Evolutionary conservation across 208 protist species (phyloP).

Genomic region (Wallacemonas rigidus): DNA sequence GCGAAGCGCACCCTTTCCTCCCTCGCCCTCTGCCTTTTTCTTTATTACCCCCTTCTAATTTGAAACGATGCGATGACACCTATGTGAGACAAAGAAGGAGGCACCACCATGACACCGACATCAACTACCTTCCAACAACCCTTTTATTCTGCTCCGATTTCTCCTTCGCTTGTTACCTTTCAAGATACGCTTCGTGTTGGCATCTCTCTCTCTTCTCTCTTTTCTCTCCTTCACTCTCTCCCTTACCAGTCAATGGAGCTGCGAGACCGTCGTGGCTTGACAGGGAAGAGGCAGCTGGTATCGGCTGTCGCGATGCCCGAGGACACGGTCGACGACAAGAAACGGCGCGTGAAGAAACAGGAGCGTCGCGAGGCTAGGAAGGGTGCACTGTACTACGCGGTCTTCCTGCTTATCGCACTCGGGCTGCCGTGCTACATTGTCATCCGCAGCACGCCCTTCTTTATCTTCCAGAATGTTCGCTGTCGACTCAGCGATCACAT

Average conservation of each 20-base stretch:
- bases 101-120: no score
- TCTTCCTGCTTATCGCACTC: conserved; percentile 66
- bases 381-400: conserved; percentile 42
- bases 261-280: conserved; percentile 5
- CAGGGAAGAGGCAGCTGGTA: neutral
- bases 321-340: conserved; percentile 29
- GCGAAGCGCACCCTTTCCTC: no score
- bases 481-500: conserved; percentile 54
- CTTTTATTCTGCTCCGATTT: neutral
- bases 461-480: conserved; percentile 72
- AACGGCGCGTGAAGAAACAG: conserved; percentile 22
- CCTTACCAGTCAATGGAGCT: conserved; percentile 7
- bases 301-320: conserved; percentile 36
- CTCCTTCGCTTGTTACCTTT: neutral
- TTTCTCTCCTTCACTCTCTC: conserved; percentile 4
- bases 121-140: no score
- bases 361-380: conserved; percentile 25
- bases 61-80: no score
- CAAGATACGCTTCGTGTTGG: neutral
- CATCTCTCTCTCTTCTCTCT: conserved; percentile 18
- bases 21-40: no score
- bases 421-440: conserved; percentile 59
- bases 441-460: conserved; percentile 76
- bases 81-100: no score
- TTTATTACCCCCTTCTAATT: no score